A percentile compares a stretch with the other conserved stretches of the same genome.
Evolutionary conservation across 108 stramenopile species (phyloP).

Genomic region (Nitzschia sp.): DNA sequence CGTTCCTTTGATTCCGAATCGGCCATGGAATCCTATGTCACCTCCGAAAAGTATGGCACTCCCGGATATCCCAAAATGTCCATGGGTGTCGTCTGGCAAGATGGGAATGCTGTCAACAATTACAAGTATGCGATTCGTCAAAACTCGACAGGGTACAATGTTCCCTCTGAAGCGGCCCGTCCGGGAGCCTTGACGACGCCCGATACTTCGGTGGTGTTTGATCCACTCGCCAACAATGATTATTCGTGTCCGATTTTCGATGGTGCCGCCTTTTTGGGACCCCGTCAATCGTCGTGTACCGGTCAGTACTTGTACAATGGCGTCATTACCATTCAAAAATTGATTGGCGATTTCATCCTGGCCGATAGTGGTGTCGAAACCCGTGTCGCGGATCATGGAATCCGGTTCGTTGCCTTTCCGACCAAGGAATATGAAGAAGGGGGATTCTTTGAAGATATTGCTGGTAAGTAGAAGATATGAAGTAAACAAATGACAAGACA

Average conservation of each 20-base stretch:
- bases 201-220: conserved; percentile 50
- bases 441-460: conserved; percentile 62
- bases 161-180: conserved; percentile 48
- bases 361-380: conserved; percentile 44
- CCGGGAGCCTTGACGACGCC: conserved; percentile 63
- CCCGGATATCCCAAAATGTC: conserved; percentile 56
- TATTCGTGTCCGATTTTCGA: conserved; percentile 41
- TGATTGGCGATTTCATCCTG: conserved; percentile 76
- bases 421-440: conserved; percentile 44
- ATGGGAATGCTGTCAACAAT: conserved; percentile 34
- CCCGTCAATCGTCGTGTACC: conserved; percentile 50
- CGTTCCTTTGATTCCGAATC: conserved; percentile 52
- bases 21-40: conserved; percentile 58
- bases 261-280: conserved; percentile 49
- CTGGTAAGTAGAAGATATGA: conserved; percentile 24
- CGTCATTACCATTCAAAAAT: conserved; percentile 63
- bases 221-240: conserved; percentile 46
- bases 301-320: conserved; percentile 81
- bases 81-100: conserved; percentile 64
- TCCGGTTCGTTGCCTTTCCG: conserved; percentile 69
- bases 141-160: conserved; percentile 77
- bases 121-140: conserved; percentile 65
- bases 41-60: conserved; percentile 47
- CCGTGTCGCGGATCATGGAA: conserved; percentile 46
- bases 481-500: too few relatives aligned